Evolutionary conservation across 352 stramenopile genomes (phyloP), one percentile per base, ranked within the genome.

Genomic region (Phytophthora fragariaefolia): DNA sequence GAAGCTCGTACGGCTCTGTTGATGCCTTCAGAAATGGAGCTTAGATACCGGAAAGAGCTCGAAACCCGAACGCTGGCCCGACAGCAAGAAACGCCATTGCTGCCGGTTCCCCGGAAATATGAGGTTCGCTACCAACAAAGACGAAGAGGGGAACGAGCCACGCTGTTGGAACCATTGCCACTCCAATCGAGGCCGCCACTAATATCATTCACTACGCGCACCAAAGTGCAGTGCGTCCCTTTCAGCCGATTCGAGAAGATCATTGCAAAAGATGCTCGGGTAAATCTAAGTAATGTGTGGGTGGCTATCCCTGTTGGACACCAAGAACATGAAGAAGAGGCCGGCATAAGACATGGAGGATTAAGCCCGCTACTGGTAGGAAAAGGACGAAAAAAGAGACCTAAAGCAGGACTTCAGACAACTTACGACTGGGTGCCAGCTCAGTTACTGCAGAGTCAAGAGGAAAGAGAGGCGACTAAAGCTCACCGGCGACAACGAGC

Each of bases 401-500:
- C 6, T 18, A 79, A 69, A 22, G 57, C 53, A n/a, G 72, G 72
- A 24, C 52, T 89, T 4, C 47, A 72, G 3, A 71, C 74, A 22
- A 74, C 69, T 22, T 91, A 87, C 65, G 80, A 89, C 62, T 89
- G 80, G 80, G 65, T 91, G 8, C 80, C 80, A 20, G 82, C 74
- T 26, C 66, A 67, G 17, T 51, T 89, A 6, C 63, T 89, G 34
- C 73, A 75, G 62, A 70, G 38, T 18, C 59, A 69, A 56, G 63
- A 63, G 9, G 69, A 70, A 13, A 58, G 48, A 43, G 63, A 76
- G 17, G 51, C 24, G 15, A 58, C 36, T 24, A 47, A 42, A 38
- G 42, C 18, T 49, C 68, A 45, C 12, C 28, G 42, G 8, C 24
- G 53, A 3, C 53, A 66, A 65, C 59, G 66, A 71, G 30, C 24